Base-by-base conservation (phyloP, 768 basidiomycete species). In the Exidia glandulosa region DNA sequence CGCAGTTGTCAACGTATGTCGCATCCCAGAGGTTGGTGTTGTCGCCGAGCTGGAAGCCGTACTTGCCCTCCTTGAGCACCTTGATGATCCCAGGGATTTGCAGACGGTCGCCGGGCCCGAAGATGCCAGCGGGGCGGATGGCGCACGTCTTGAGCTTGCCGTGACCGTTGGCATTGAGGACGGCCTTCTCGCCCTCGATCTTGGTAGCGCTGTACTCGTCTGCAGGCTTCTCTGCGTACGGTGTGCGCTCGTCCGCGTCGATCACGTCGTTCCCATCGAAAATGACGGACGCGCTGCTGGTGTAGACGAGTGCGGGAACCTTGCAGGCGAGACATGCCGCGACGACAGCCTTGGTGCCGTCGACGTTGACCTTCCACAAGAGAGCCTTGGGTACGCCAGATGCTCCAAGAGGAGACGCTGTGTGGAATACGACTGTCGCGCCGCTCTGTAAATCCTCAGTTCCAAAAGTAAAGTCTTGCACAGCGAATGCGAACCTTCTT, bases 181-280 rank as follows among this genome's bases (percentile, higher is more conserved):
- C 86, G 36, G 88, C 75, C 34, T 80, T 77, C 71, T 98, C 95
- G 0, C 88, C 94, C 69, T 87, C 81, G 13, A 87, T 89, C 72
- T 99, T 99, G 13, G 94, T 92, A 61, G 88, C 87, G 68, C 94
- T 97, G 73, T 99, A 99, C 0, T 88, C 86, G 70, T 97, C 94
- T 71, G 93, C 78, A 3, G 85, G 83, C 36, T 81, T 81, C 45
- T 80, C 79, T 0, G 92, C 91, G 61, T 81, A 79, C 0, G 85
- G 82, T 41, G 89, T 71, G 9, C 96, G 84, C 74, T 99, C 96
- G 72, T 99, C 96, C 32, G 87, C 81, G 68, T 92, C 84, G 61
- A 89, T 80, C 57, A 93, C 77, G 71, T 94, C 83, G 19, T 73
- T 74, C 0, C 94, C 93, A 60, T 90, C 86, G 75, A 90, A 97